Percentiles rank a stretch among this genome's conserved stretches.
Evolutionary conservation across 805 yeast species (phyloP).

Genomic region (Candida schatavii): DNA sequence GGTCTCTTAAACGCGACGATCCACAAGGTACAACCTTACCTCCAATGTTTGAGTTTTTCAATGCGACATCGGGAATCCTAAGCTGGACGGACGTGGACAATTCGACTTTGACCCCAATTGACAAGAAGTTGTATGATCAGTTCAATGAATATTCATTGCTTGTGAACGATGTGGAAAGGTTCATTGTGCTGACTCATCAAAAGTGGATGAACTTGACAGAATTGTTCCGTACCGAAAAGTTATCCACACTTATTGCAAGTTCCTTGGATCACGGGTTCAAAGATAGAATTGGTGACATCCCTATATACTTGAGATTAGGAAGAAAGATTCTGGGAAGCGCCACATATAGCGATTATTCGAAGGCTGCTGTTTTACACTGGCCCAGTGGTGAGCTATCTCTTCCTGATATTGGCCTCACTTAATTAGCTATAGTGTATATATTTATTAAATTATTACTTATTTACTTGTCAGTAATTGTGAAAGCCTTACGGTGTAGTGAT

Average conservation of each 20-base stretch:
- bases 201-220: constrained; percentile 37
- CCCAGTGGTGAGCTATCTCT: constrained; percentile 55
- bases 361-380: constrained; percentile 58
- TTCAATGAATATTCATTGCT: constrained; percentile 60
- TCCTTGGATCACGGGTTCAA: constrained; percentile 25
- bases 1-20: constrained; percentile 67
- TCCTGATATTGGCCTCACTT: constrained; percentile 55
- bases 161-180: constrained; percentile 77
- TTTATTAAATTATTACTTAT: too few relatives aligned
- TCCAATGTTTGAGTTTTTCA: constrained; percentile 42
- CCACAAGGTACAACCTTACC: constrained; percentile 57
- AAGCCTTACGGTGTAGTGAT: too few relatives aligned
- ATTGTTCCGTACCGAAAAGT: constrained; percentile 24
- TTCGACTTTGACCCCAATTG: constrained; percentile 7
- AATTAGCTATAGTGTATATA: too few relatives aligned
- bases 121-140: constrained; percentile 18
- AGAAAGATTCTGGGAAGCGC: constrained; percentile 39
- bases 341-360: constrained; percentile 58
- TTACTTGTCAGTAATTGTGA: too few relatives aligned
- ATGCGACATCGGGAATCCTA: constrained; percentile 27
- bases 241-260: constrained; percentile 25
- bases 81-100: constrained; percentile 27
- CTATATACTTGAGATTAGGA: constrained; percentile 57
- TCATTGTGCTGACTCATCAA: constrained; percentile 47
- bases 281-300: constrained; percentile 28